These are phyloP conservation scores for Picea glauca DNA, from an alignment of 75 land plant genomes.

Conservation along the genomic window DNA sequence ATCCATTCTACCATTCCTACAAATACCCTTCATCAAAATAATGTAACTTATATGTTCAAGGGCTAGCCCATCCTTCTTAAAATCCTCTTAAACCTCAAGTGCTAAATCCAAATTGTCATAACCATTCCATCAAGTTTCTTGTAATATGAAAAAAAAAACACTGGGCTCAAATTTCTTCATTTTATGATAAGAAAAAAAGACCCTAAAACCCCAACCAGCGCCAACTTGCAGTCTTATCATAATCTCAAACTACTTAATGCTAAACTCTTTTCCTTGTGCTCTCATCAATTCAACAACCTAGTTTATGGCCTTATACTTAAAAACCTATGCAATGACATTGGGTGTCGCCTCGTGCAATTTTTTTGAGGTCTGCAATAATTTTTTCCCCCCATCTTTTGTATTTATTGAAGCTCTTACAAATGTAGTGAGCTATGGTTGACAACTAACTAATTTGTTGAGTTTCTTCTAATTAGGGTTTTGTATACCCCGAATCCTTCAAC, in stretches of 20 bases:
- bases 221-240: conserved; percentile 56
- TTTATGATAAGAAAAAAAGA: conserved; percentile 43
- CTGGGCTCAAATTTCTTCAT: conserved; percentile 61
- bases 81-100: conserved; percentile 46
- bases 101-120: conserved; percentile 56
- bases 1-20: conserved; percentile 47
- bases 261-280: conserved; percentile 50
- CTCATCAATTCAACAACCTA: conserved; percentile 58
- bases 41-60: conserved; percentile 61
- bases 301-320: conserved; percentile 36
- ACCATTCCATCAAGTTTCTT: conserved; percentile 55
- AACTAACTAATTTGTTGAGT: too few relatives aligned
- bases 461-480: too few relatives aligned
- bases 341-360: too few relatives aligned
- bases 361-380: too few relatives aligned
- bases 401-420: too few relatives aligned
- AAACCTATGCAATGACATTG: too few relatives aligned
- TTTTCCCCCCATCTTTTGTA: too few relatives aligned
- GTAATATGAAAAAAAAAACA: conserved; percentile 44
- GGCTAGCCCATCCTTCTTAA: conserved; percentile 39
- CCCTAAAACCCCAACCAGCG: conserved; percentile 39
- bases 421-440: too few relatives aligned
- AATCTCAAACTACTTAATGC: conserved; percentile 65
- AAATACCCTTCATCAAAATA: conserved; percentile 56
- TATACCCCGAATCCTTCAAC: too few relatives aligned